phyloP scores from a whole-genome alignment of 345 rosid genomes.

The Cardamine chenopodiifolia region DNA sequence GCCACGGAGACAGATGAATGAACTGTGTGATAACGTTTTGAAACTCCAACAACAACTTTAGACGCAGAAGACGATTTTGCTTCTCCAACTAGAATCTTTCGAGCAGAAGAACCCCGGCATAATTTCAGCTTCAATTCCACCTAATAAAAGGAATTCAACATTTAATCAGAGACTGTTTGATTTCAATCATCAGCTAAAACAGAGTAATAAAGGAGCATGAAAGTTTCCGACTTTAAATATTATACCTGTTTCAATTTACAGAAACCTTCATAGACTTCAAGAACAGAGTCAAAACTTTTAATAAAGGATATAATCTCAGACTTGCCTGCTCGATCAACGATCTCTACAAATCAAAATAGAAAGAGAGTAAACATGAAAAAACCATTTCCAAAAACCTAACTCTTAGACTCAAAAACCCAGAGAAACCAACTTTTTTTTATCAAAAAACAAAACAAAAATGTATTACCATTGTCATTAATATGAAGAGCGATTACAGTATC shows the following conservation, averaged over 20 bases:
- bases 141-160: constrained; percentile 44
- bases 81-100: constrained; percentile 72
- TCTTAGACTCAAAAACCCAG: not conserved
- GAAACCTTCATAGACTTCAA: constrained; percentile 85
- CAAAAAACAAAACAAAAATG: no score
- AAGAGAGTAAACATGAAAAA: constrained; percentile 10
- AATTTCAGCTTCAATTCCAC: constrained; percentile 87
- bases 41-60: constrained; percentile 70
- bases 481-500: constrained; percentile 87
- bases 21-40: constrained; percentile 51
- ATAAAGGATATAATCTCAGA: constrained; percentile 70
- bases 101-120: constrained; percentile 67
- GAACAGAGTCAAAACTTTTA: constrained; percentile 74
- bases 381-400: constrained; percentile 11
- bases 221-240: not conserved
- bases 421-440: no score
- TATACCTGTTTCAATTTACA: constrained; percentile 90
- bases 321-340: constrained; percentile 58
- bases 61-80: constrained; percentile 61
- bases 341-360: constrained; percentile 31
- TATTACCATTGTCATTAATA: constrained; percentile 61
- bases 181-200: not conserved
- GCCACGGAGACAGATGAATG: constrained; percentile 72
- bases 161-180: constrained; percentile 9
- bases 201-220: not conserved